phyloP scores from a whole-genome alignment of 495 filamentous ascomycete genomes.

The Aspergillus kassunensis region DNA sequence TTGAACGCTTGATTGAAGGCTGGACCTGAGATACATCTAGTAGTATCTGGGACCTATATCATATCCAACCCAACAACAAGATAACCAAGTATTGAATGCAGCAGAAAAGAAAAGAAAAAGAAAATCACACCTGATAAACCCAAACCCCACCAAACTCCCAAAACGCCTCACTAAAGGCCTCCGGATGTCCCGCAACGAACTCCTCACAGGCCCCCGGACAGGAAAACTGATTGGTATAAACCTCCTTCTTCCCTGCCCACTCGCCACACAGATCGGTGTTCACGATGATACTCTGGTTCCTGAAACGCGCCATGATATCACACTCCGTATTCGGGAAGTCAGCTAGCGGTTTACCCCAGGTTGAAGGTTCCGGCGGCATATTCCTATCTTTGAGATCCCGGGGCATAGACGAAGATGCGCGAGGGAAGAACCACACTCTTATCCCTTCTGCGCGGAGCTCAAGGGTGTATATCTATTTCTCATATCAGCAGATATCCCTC shows the following conservation, averaged over 20 bases:
- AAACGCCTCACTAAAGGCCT: constrained; percentile 40
- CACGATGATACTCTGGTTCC: constrained; percentile 48
- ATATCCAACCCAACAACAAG: no score
- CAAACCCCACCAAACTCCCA: constrained; percentile 50
- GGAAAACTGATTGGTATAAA: constrained; percentile 36
- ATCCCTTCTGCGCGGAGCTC: constrained; percentile 45
- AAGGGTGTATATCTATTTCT: constrained; percentile 38
- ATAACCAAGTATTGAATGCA: no score
- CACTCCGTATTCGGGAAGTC: constrained; percentile 51
- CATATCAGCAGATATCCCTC: no score
- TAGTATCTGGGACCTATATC: no score
- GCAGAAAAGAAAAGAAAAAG: no score
- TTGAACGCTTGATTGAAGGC: no score
- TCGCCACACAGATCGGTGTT: constrained; percentile 51
- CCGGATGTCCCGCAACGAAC: constrained; percentile 39
- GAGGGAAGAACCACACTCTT: constrained; percentile 48
- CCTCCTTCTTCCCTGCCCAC: constrained; percentile 29
- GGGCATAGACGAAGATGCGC: constrained; percentile 36
- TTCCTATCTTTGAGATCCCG: constrained; percentile 27
- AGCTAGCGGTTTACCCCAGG: constrained; percentile 44
- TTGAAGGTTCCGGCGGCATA: constrained; percentile 39
- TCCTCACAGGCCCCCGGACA: constrained; percentile 42
- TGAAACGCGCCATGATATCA: constrained; percentile 43
- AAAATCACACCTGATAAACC: constrained; percentile 36
- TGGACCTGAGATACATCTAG: no score